Conservation (phyloP, 352 stramenopile genomes). For the Saprolegnia diclina region DNA sequence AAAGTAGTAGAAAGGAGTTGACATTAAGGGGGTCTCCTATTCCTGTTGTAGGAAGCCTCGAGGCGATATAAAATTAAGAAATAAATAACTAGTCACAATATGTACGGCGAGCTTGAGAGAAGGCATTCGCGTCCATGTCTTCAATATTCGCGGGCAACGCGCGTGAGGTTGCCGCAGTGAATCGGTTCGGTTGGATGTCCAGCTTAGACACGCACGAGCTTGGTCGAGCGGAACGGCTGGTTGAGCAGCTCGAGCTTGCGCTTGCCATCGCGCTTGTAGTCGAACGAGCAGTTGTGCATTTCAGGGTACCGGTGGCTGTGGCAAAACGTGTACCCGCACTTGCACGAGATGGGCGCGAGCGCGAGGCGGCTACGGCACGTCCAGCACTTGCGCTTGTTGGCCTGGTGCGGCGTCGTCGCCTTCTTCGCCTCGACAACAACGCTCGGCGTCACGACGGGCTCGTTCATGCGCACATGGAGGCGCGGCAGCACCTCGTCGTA, state of each 20-base stretch:
- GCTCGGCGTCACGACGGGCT: neutral
- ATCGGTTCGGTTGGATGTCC: neutral
- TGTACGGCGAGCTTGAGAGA: slow-evolving; percentile 19
- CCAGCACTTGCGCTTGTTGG: slow-evolving; percentile 86
- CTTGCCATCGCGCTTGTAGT: slow-evolving; percentile 84
- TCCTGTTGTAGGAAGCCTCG: slow-evolving; percentile 23
- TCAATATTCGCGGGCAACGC: slow-evolving; percentile 8
- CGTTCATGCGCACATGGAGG: neutral
- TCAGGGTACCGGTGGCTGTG: slow-evolving; percentile 85
- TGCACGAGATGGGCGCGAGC: slow-evolving; percentile 75
- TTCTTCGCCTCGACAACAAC: neutral
- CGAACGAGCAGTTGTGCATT: slow-evolving; percentile 80
- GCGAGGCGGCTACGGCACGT: slow-evolving; percentile 80
- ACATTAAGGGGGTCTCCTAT: slow-evolving; percentile 17
- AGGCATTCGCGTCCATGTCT: slow-evolving; percentile 19
- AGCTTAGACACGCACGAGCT: slow-evolving; percentile 25
- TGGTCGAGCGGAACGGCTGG: slow-evolving; percentile 21
- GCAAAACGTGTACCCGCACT: slow-evolving; percentile 88
- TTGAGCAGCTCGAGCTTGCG: slow-evolving; percentile 52
- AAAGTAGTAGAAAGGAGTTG: neutral
- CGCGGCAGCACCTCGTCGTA: slow-evolving; percentile 20
- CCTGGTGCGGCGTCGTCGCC: slow-evolving; percentile 47
- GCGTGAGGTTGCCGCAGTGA: neutral
- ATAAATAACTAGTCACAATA: slow-evolving; percentile 28
- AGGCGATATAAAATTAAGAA: slow-evolving; percentile 20